Conservation (phyloP, 202 grass and related monocot genomes). For the Zoysia matrella region DNA sequence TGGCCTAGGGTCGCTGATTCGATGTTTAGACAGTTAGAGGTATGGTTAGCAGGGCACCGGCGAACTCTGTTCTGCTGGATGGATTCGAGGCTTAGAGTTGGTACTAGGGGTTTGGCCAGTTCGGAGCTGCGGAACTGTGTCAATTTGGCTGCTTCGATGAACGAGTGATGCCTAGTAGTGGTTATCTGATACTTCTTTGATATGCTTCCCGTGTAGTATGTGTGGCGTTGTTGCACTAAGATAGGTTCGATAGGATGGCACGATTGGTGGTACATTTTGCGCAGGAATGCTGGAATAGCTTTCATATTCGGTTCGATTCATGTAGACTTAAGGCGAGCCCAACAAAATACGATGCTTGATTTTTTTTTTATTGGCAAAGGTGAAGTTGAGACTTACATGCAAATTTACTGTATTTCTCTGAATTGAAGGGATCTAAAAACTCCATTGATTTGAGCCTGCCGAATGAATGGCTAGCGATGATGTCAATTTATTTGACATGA, state of each 20-base stretch:
- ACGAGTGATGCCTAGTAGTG: neutral
- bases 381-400: no score
- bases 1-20: neutral
- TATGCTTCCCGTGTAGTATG: neutral
- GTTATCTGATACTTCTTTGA: neutral
- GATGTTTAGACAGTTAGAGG: no score
- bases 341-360: neutral
- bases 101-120: neutral
- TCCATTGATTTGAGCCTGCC: neutral
- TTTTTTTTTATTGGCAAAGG: neutral
- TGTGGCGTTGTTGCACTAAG: neutral
- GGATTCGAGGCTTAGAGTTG: neutral
- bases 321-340: neutral
- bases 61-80: neutral
- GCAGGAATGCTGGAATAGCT: neutral
- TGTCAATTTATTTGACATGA: neutral
- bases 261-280: neutral
- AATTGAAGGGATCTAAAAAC: neutral
- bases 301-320: constrained; percentile 2
- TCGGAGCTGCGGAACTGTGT: neutral
- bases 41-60: neutral
- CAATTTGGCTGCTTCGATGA: neutral
- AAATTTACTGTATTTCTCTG: neutral
- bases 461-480: neutral
- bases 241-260: no score